These are phyloP conservation scores for Pythium aquatile DNA, from an alignment of 352 stramenopile species.

Conservation along the genomic window DNA sequence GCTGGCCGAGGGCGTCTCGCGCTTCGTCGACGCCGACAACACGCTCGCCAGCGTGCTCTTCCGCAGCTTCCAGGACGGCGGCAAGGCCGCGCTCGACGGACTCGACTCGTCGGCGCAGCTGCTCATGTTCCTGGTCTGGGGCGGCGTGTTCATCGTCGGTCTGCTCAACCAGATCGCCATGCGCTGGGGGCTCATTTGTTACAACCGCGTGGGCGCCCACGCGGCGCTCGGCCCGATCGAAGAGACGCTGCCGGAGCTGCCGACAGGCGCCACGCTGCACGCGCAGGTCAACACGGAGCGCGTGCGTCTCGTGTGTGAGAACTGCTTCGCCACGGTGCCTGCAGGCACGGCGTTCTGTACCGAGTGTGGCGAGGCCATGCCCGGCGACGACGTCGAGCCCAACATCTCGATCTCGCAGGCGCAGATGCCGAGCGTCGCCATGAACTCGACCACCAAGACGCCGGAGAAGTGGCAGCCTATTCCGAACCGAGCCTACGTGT, in stretches of 20 bases:
- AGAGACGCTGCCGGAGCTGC: slow-evolving; percentile 74
- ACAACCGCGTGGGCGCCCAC: slow-evolving; percentile 84
- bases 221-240: slow-evolving; percentile 61
- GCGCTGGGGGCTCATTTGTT: slow-evolving; percentile 87
- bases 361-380: slow-evolving; percentile 87
- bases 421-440: slow-evolving; percentile 81
- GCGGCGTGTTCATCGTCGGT: slow-evolving; percentile 53
- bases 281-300: slow-evolving; percentile 55
- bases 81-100: slow-evolving; percentile 41
- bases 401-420: slow-evolving; percentile 87
- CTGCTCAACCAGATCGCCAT: slow-evolving; percentile 79
- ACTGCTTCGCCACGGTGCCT: slow-evolving; percentile 86
- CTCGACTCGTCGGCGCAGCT: slow-evolving; percentile 57
- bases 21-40: slow-evolving; percentile 49
- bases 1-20: slow-evolving; percentile 66
- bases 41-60: slow-evolving; percentile 68
- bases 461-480: slow-evolving; percentile 85
- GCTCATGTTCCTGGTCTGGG: slow-evolving; percentile 85
- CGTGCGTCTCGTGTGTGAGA: slow-evolving; percentile 86
- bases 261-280: slow-evolving; percentile 57
- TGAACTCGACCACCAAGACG: slow-evolving; percentile 75
- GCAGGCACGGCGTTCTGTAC: slow-evolving; percentile 85
- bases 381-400: slow-evolving; percentile 60
- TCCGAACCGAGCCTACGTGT: slow-evolving; percentile 81
- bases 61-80: slow-evolving; percentile 63